Evolutionary conservation across 2,329 filamentous ascomycete genomes (phyloP), one percentile per base, ranked within the genome.

Genomic region (Nothopassalora personata): DNA sequence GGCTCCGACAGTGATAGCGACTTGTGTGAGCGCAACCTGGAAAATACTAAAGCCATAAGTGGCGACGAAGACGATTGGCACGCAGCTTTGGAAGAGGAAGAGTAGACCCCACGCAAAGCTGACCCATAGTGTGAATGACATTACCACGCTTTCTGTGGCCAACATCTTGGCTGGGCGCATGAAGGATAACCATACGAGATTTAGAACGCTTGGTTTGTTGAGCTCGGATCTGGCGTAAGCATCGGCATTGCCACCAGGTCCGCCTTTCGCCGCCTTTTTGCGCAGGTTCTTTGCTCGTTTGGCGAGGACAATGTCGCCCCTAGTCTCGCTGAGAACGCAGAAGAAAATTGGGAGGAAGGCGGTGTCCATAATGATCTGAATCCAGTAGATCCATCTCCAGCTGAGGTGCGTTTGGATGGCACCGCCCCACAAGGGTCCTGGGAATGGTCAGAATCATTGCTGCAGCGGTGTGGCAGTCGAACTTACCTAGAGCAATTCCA

Each of bases 61-160:
- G 0, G 53, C 58, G 2, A 62, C 56, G 63, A 75, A 76, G 43
- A 77, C 71, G 63, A 76, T 70, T 2, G 72, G 69, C 23, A 79
- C 73, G 34, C 70, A 73, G 53, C 76, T 75, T 5, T 77, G 78
- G 64, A 77, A 79, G 58, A 79, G 71, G 66, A 77, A 80, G 6
- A 77, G 69, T 4, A 73, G 73, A 18, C 75, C 75, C 58, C 74
- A 71, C 54, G 72, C 73, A 52, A 77, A 72, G 9, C 77, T 72
- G 0, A 80, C 77, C n/a, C 69, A 72, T 1, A 78, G 68, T 67
- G 79, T 75, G 18, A 71, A 70, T 15, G 65, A 33, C 5, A 71
- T 70, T 28, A 68, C 67, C 1, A 67, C 64, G 55, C 65, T 66
- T 50, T 68, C 67, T 6, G 64, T 68, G 9, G 53, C 36, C 4